phyloP scores from a whole-genome alignment of 2,329 filamentous ascomycete genomes.

The Eurotiales sp. region DNA sequence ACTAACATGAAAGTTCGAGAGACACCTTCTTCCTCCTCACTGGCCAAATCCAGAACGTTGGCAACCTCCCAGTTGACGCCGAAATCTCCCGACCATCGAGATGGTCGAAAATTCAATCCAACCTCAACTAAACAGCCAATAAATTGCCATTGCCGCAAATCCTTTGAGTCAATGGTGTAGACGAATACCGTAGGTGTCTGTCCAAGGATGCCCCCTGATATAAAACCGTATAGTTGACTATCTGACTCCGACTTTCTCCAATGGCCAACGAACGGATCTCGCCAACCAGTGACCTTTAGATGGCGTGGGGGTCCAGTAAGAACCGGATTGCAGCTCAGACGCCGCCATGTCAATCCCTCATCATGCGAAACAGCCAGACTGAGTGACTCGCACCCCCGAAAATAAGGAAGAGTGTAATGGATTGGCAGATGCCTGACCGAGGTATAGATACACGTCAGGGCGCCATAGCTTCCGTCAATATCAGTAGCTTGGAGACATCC shows the following conservation, averaged over 20 bases:
- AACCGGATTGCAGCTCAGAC: slow-evolving; percentile 35
- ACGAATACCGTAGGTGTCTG: slow-evolving; percentile 46
- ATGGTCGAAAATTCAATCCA: slow-evolving; percentile 35
- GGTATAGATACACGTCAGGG: slow-evolving; percentile 39
- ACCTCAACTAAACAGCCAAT: slow-evolving; percentile 42
- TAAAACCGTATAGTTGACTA: slow-evolving; percentile 42
- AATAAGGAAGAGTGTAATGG: slow-evolving; percentile 39
- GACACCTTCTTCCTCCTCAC: slow-evolving; percentile 24
- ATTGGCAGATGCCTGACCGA: slow-evolving; percentile 39
- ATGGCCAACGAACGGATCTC: slow-evolving; percentile 38
- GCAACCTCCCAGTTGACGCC: slow-evolving; percentile 52
- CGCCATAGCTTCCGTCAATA: slow-evolving; percentile 21
- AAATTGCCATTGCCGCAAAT: slow-evolving; percentile 46
- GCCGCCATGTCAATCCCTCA: slow-evolving; percentile 36
- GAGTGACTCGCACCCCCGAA: slow-evolving; percentile 33
- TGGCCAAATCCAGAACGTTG: slow-evolving; percentile 42
- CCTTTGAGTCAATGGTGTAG: slow-evolving; percentile 39
- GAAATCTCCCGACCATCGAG: slow-evolving; percentile 48
- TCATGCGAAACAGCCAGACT: slow-evolving; percentile 38
- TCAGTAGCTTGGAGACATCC: slow-evolving; percentile 34
- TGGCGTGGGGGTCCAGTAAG: slow-evolving; percentile 30
- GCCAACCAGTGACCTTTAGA: slow-evolving; percentile 39
- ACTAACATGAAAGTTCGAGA: slow-evolving; percentile 43
- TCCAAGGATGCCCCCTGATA: slow-evolving; percentile 46
- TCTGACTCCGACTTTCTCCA: slow-evolving; percentile 19